Evolutionary conservation across 169 alveolate genomes (phyloP).

Genomic region (Cryptosporidium ubiquitum): DNA sequence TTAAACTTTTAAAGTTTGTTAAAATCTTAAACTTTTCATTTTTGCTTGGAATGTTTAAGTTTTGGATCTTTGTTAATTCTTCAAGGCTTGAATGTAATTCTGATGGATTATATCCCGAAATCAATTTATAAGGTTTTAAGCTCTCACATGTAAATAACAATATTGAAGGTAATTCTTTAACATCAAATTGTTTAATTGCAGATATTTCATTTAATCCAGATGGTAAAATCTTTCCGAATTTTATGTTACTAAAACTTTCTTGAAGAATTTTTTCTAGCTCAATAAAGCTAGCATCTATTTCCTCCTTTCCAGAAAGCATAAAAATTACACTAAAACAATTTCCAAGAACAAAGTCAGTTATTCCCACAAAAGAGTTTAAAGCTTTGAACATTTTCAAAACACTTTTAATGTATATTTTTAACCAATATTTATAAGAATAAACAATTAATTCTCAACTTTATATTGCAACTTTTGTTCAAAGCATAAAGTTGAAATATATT

Average conservation of each 20-base stretch:
- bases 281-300: slow-evolving; percentile 11
- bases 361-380: slow-evolving; percentile 56
- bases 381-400: not conserved
- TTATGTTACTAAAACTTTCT: slow-evolving; percentile 6
- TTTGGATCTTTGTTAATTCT: not conserved
- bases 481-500: too few relatives aligned
- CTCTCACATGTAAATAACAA: slow-evolving; percentile 41
- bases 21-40: slow-evolving; percentile 34
- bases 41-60: slow-evolving; percentile 8
- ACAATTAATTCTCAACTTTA: not conserved
- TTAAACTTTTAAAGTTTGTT: slow-evolving; percentile 68
- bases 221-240: slow-evolving; percentile 12
- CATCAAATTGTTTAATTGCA: slow-evolving; percentile 48
- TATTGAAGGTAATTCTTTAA: slow-evolving; percentile 32
- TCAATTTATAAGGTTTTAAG: slow-evolving; percentile 7
- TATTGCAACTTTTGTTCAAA: not conserved
- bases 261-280: not conserved
- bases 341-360: slow-evolving; percentile 30
- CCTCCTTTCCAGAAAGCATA: slow-evolving; percentile 35
- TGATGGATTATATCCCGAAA: slow-evolving; percentile 36
- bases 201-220: slow-evolving; percentile 30
- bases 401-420: too few relatives aligned
- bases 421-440: too few relatives aligned
- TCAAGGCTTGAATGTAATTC: slow-evolving; percentile 12
- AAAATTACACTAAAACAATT: not conserved